Evolutionary conservation across 1,284 basidiomycete genomes (phyloP), one percentile per base, ranked within the genome.

Genomic region (Mrakiaceae sp.): DNA sequence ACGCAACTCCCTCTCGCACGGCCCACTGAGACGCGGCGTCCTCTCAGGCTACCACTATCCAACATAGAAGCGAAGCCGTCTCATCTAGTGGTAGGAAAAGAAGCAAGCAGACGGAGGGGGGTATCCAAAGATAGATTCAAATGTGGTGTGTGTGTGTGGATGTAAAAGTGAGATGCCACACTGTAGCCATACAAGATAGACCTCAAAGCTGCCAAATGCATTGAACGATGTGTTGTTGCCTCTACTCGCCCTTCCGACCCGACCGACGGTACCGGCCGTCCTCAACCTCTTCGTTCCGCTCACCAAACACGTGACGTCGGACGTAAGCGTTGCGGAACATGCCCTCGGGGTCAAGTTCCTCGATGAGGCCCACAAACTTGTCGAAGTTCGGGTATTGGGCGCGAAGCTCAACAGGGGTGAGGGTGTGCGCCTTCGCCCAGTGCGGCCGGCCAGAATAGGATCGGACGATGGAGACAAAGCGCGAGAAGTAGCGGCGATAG

Each of bases 391-490:
- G 89, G 76, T 97, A 98, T 42, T 89, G 78, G 67, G 73, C 73
- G 64, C 82, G 81, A 64, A 97, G 80, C 56, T 80, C 79, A 54
- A 81, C 80, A 0, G 88, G 88, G 55, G 81, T 80, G 62, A 93
- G 81, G 39, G 79, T 78, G 75, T 98, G 95, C 39, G 91, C 83
- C 77, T 98, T 98, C 0, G 94, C 96, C 95, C 95, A 98, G 79
- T 98, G 95, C 3, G 95, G 93, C 64, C 90, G 82, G 7, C 93
- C 94, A 58, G 82, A 81, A 76, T 93, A 83, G 50, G 81, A 80
- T 47, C 81, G 75, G 69, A 95, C 75, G 70, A 96, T 87, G 14
- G 77, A 72, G 72, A 95, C 90, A 74, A 94, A 98, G 44, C 80
- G 82, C 59, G 80, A 77, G 75, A 98, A 97, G 66, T 94, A 81